A percentile compares a stretch with the other conserved stretches of the same genome.
These are phyloP conservation scores for Podospora pseudoanserina DNA, from an alignment of 495 filamentous ascomycete genomes.

Conservation along the genomic window DNA sequence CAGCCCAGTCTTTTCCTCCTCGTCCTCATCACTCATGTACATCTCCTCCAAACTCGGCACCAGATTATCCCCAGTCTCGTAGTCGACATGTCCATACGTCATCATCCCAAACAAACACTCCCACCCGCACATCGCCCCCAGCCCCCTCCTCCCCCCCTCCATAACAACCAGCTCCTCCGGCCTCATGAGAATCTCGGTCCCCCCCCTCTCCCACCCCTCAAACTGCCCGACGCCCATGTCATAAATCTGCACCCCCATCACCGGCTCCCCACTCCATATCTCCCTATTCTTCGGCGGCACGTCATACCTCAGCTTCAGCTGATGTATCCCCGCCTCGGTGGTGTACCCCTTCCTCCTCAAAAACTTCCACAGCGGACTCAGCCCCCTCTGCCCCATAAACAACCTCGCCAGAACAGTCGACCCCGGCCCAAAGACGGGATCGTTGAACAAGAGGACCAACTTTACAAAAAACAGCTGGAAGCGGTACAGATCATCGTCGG, in stretches of 20 bases:
- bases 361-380: slow-evolving; percentile 48
- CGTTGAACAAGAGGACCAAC: slow-evolving; percentile 56
- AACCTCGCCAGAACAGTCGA: slow-evolving; percentile 46
- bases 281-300: slow-evolving; percentile 13
- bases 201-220: slow-evolving; percentile 49
- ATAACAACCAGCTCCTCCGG: slow-evolving; percentile 55
- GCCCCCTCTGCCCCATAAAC: slow-evolving; percentile 55
- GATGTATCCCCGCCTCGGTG: slow-evolving; percentile 39
- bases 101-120: slow-evolving; percentile 42
- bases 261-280: slow-evolving; percentile 8
- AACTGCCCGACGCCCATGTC: slow-evolving; percentile 48
- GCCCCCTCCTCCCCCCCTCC: slow-evolving; percentile 46
- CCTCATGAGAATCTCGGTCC: slow-evolving; percentile 40
- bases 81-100: slow-evolving; percentile 54
- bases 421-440: slow-evolving; percentile 43
- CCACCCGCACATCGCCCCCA: slow-evolving; percentile 41
- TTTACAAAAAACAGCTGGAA: slow-evolving; percentile 58
- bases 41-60: slow-evolving; percentile 40
- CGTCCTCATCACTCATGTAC: slow-evolving; percentile 45
- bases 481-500: slow-evolving; percentile 51
- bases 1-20: slow-evolving; percentile 11
- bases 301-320: slow-evolving; percentile 46
- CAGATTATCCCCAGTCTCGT: slow-evolving; percentile 36
- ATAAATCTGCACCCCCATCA: slow-evolving; percentile 48
- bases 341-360: slow-evolving; percentile 43